Base-by-base conservation (phyloP, 352 stramenopile species). In the Globisporangium acanthophoron region DNA sequence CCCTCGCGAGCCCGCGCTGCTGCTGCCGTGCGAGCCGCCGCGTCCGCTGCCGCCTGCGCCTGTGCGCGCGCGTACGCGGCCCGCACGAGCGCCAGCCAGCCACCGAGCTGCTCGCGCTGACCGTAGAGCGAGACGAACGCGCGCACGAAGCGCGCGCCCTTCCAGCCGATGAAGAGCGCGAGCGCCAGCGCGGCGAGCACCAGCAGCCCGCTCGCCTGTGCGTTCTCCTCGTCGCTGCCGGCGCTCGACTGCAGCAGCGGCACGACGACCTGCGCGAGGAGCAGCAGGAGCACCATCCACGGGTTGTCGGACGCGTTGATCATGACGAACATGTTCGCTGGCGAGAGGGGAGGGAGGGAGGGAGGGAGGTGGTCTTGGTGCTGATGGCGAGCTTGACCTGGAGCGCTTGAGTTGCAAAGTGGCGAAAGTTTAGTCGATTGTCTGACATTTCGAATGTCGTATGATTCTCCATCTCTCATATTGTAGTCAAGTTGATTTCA, bases 231-330 rank as follows among this genome's bases (percentile, higher is more conserved):
- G 3, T 85, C 78, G 63, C 76, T 77, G 24, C 75, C 82, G 18
- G 80, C 78, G 61, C 76, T 84, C 60, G 73, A 87, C 72, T 91
- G 81, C 53, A 91, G 74, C 40, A 89, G 62, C 52, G 81, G 78
- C 59, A 91, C 80, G 44, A 89, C 67, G 35, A 90, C 78, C 60
- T 92, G 82, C 51, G 85, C 79, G 65, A 92, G 84, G 24, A 92
- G 72, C 55, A 90, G 64, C 65, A 92, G 69, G 56, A 70, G 74
- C 57, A 92, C 75, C 70, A 92, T 85, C 82, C 80, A 89, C 12
- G 82, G 82, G 64, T 90, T 92, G 67, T 89, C 76, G 52, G 78
- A 85, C 52, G 73, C 75, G 54, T 85, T 90, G 51, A 90, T 76
- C 67, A 92, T 79, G 55, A 92, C 78, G 31, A 92, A 85, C 82